phyloP scores from a whole-genome alignment of 2,329 filamentous ascomycete species.

The Parafenestella ontariensis region DNA sequence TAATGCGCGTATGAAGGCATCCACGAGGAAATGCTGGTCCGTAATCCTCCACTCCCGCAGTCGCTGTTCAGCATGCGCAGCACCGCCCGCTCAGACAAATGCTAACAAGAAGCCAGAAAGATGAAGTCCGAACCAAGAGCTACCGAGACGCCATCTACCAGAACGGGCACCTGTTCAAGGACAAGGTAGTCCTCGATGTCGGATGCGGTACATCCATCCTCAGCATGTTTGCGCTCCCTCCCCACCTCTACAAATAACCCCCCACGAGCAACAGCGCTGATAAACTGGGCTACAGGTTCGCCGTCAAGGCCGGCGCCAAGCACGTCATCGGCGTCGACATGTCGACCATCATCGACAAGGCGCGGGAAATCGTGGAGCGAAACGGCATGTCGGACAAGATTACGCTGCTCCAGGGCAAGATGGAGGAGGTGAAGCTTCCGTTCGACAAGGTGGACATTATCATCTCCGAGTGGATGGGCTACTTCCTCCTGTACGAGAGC shows the following conservation, averaged over 20 bases:
- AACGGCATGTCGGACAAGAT: constrained; percentile 97
- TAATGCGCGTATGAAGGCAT: constrained; percentile 70
- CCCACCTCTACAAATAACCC: constrained; percentile 7
- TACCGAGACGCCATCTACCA: constrained; percentile 98
- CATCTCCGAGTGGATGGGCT: constrained; percentile 99
- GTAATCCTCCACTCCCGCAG: constrained; percentile 49
- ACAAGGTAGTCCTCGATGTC: constrained; percentile 94
- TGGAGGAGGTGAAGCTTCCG: constrained; percentile 96
- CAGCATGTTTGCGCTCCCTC: constrained; percentile 77
- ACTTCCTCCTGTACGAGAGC: constrained; percentile 97
- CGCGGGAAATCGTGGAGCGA: constrained; percentile 87
- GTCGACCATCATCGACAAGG: constrained; percentile 99
- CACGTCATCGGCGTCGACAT: constrained; percentile 99
- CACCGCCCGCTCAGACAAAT: constrained; percentile 1
- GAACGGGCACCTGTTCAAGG: constrained; percentile 92
- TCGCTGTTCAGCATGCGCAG: constrained; percentile 7
- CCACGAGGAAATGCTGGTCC: constrained; percentile 97
- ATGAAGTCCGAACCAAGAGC: constrained; percentile 94
- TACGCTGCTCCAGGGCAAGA: constrained; percentile 97
- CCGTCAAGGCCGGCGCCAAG: constrained; percentile 92
- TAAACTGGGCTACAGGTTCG: constrained; percentile 73
- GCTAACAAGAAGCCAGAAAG: constrained; percentile 70
- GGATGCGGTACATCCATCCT: constrained; percentile 97
- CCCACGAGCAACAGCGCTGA: constrained; percentile 30
- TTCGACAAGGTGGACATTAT: constrained; percentile 98